Conservation (phyloP, 1,284 basidiomycete species). For the Rhodotorula mucilaginosa region DNA sequence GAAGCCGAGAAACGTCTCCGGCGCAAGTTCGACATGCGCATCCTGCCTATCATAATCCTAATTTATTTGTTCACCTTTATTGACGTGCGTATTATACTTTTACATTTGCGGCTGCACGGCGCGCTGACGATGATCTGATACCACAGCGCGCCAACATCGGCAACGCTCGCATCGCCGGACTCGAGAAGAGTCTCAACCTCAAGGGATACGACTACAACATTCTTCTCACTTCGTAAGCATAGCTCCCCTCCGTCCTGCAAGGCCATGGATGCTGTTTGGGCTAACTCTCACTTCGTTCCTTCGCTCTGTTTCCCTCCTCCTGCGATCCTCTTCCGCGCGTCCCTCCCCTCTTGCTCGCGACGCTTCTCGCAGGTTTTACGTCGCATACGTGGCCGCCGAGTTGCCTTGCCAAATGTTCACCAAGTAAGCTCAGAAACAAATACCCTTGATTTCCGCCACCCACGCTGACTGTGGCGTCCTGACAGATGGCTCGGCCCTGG, state of each 20-base stretch:
- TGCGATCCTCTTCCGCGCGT: not conserved
- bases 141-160: conserved; percentile 39
- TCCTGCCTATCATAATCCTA: conserved; percentile 29
- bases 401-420: conserved; percentile 60
- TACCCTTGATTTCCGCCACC: no score
- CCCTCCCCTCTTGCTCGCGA: not conserved
- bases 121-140: conserved; percentile 1
- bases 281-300: no score
- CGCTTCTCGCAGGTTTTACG: conserved; percentile 39
- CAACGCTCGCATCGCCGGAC: conserved; percentile 61
- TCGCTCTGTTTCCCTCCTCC: no score
- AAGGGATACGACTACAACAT: conserved; percentile 58
- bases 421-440: conserved; percentile 50
- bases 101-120: conserved; percentile 15
- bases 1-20: conserved; percentile 20
- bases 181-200: conserved; percentile 59
- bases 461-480: not conserved
- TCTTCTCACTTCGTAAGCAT: conserved; percentile 47
- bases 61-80: conserved; percentile 42
- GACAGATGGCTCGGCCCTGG: conserved; percentile 51
- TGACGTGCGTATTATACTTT: conserved; percentile 8
- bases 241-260: not conserved
- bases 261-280: no score
- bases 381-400: conserved; percentile 60
- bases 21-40: conserved; percentile 43